Evolutionary conservation across 805 yeast genomes (phyloP), one percentile per base, ranked within the genome.

Genomic region (Yamadazyma endophytica): DNA sequence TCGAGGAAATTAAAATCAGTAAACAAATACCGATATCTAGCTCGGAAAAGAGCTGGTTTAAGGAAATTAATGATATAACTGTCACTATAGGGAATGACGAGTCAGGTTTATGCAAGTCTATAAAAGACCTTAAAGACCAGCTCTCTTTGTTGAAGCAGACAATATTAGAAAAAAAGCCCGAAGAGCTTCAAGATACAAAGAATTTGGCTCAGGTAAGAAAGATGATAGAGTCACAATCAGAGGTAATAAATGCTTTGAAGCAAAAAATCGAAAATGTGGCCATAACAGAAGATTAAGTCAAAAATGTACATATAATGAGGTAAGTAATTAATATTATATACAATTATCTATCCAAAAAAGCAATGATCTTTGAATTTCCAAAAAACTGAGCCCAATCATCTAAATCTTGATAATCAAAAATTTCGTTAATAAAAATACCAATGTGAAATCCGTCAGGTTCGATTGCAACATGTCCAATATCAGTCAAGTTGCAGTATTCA

Each of bases 21-120:
- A 45, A 37, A 13, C 32, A 49, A 4, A 42, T 60, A 9, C 68
- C 68, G 5, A 42, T 65, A 17, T 58, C 69, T 1, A 35, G 43
- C 1, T 51, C 56, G 14, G 72, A 65, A 35, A 50, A 43, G 28
- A 32, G 30, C 4, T 65, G 70, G 70, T 54, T 59, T 28, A 48
- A 50, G 18, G 70, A 65, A 34, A 45, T 65, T 21, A 61, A 64
- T 33, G 12, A 44, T 2, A 43, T 60, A 13, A 49, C 39, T 23
- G 30, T 22, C 4, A 26, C 36, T 15, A 26, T 44, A 5, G 28
- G 30, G 6, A 23, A 18, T 9, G 35, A 26, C 14, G 21, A 24
- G 13, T 13, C 17, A 3, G 39, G 47, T 21, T 32, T 56, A 12
- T 26, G 21, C 3, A 27, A 31, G 4, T 32, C 34, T 11, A 33